Conservation (phyloP, 805 yeast genomes). For the Lachancea sp. region DNA sequence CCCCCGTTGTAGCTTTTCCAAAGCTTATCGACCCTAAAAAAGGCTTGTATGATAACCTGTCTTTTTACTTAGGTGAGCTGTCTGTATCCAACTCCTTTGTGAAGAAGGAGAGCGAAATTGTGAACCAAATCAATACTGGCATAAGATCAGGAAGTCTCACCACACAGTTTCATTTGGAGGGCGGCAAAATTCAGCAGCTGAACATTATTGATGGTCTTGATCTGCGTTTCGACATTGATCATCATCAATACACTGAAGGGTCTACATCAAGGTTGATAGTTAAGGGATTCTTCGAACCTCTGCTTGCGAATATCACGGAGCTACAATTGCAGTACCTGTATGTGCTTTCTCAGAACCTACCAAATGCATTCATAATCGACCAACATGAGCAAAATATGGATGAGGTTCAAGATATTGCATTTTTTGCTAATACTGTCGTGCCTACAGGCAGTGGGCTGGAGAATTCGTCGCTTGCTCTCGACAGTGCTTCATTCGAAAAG, state of each 20-base stretch:
- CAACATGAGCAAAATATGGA: slow-evolving; percentile 36
- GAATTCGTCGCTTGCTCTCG: background rate
- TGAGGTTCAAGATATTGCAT: slow-evolving; percentile 59
- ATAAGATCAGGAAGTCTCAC: slow-evolving; percentile 63
- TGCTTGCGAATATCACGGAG: slow-evolving; percentile 64
- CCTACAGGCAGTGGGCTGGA: slow-evolving; percentile 16
- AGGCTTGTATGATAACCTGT: slow-evolving; percentile 51
- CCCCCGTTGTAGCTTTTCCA: slow-evolving; percentile 84
- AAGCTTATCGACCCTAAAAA: slow-evolving; percentile 38
- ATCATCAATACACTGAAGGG: slow-evolving; percentile 26
- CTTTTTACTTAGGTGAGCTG: slow-evolving; percentile 77
- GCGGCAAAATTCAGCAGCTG: slow-evolving; percentile 42
- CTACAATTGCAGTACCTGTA: slow-evolving; percentile 56
- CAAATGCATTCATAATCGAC: slow-evolving; percentile 47
- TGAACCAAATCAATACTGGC: slow-evolving; percentile 61
- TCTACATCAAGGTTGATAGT: slow-evolving; percentile 45
- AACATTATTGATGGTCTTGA: slow-evolving; percentile 65
- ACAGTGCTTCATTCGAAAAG: background rate
- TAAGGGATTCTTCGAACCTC: slow-evolving; percentile 54
- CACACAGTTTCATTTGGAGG: slow-evolving; percentile 50
- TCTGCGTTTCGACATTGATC: slow-evolving; percentile 52
- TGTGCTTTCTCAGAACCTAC: slow-evolving; percentile 48
- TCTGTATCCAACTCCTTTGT: slow-evolving; percentile 58
- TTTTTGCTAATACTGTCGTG: slow-evolving; percentile 50
- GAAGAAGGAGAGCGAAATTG: slow-evolving; percentile 25